Percentiles rank a stretch among this genome's conserved stretches.
Evolutionary conservation across 2,329 filamentous ascomycete genomes (phyloP).

Genomic region (Teratosphaeria epicoccoides): DNA sequence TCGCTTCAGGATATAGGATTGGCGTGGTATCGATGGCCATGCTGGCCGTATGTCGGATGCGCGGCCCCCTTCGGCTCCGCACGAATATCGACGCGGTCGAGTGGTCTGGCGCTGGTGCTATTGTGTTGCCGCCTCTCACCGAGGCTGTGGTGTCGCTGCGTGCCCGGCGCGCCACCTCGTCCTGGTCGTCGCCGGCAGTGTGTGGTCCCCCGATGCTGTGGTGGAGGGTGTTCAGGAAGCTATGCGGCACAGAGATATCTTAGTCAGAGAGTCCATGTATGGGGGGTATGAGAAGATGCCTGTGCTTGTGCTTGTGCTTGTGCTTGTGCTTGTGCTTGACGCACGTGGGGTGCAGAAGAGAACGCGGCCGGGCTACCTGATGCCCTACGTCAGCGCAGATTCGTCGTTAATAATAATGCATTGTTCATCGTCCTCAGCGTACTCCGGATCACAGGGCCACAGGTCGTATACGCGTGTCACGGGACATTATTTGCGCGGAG

Average conservation of each 20-base stretch:
- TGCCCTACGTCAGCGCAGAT: background rate
- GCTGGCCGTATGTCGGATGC: background rate
- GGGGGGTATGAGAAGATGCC: background rate
- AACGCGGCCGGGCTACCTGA: background rate
- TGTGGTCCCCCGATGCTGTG: background rate
- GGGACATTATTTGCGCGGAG: background rate
- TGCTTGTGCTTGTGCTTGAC: background rate
- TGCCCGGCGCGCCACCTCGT: background rate
- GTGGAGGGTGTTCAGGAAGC: background rate
- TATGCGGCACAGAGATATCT: background rate
- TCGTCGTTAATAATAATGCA: background rate
- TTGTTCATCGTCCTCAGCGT: background rate
- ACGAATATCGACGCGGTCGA: background rate
- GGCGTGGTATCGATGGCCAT: background rate
- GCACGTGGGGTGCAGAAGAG: background rate
- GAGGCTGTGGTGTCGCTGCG: background rate
- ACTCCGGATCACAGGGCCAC: background rate
- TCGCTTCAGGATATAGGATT: slow-evolving; percentile 31
- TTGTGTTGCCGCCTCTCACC: background rate
- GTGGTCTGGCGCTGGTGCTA: background rate
- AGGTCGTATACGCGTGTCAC: background rate
- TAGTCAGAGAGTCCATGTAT: background rate
- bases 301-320: background rate
- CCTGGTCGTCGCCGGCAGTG: background rate
- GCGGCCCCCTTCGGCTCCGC: background rate